These are phyloP conservation scores for Adansonia gregorii DNA, from an alignment of 441 rosid genomes.

Conservation along the genomic window DNA sequence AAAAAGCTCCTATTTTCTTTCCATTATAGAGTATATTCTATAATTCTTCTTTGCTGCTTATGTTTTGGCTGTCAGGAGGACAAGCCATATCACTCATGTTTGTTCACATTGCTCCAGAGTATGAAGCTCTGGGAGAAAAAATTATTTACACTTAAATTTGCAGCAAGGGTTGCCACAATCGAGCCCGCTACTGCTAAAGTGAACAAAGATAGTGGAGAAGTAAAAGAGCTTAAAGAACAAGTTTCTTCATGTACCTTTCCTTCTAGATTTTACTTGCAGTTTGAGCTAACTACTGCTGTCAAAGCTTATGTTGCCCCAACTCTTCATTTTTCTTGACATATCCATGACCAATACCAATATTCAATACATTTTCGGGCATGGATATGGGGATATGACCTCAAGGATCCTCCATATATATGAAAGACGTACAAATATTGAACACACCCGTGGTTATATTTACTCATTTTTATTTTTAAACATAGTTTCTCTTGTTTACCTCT, in stretches of 20 bases:
- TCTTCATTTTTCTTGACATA: too few species aligned
- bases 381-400: too few species aligned
- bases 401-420: too few species aligned
- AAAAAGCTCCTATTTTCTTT: not conserved
- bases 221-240: conserved; percentile 75
- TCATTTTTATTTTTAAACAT: not conserved
- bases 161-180: conserved; percentile 69
- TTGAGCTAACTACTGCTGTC: too few species aligned
- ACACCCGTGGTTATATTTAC: not conserved
- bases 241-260: conserved; percentile 26
- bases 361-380: too few species aligned
- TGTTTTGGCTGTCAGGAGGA: conserved; percentile 48
- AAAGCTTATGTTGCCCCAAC: not conserved
- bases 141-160: conserved; percentile 70
- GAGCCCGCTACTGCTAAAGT: conserved; percentile 76
- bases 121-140: conserved; percentile 65
- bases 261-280: not conserved
- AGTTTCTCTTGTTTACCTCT: not conserved
- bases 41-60: conserved; percentile 4
- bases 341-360: too few species aligned
- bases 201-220: conserved; percentile 65
- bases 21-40: not conserved
- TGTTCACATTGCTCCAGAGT: conserved; percentile 69
- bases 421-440: too few species aligned
- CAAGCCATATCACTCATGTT: conserved; percentile 81